phyloP scores from a whole-genome alignment of 352 stramenopile genomes.

The Thalassiosira mediterranea region DNA sequence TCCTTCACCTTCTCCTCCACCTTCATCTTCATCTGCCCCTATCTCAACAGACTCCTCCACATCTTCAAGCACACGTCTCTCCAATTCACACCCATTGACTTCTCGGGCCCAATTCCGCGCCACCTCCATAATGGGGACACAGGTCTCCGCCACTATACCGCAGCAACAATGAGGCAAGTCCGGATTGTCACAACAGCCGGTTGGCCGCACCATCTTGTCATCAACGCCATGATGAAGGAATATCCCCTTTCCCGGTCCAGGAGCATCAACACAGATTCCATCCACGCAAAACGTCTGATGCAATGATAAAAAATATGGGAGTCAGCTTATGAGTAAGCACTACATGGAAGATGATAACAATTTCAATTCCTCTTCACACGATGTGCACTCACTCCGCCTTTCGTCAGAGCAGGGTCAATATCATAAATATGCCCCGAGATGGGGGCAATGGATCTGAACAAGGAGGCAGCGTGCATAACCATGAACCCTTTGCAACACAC shows the following conservation, averaged over 20 bases:
- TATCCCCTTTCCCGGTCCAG: constrained; percentile 33
- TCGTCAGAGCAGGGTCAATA: constrained; percentile 18
- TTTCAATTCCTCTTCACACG: too few species aligned
- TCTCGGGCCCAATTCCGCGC: constrained; percentile 26
- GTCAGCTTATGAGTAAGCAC: too few species aligned
- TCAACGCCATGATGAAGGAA: constrained; percentile 61
- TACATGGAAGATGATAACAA: too few species aligned
- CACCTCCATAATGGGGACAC: constrained; percentile 26
- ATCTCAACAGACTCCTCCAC: not conserved
- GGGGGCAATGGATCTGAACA: constrained; percentile 61
- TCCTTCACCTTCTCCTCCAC: not conserved
- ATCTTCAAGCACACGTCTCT: not conserved
- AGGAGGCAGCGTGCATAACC: constrained; percentile 43
- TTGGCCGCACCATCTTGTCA: constrained; percentile 51
- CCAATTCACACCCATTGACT: constrained; percentile 36
- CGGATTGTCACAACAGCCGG: constrained; percentile 57
- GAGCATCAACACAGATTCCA: constrained; percentile 1
- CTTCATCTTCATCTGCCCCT: not conserved
- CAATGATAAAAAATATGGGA: too few species aligned
- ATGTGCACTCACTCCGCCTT: constrained; percentile 1
- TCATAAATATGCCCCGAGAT: constrained; percentile 56
- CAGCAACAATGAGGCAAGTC: constrained; percentile 58
- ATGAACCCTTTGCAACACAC: constrained; percentile 47
- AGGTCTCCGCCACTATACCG: constrained; percentile 44
- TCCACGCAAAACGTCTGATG: constrained; percentile 1